These are phyloP conservation scores for Benincasa hispida DNA, from an alignment of 306 rosid species.

Conservation along the genomic window DNA sequence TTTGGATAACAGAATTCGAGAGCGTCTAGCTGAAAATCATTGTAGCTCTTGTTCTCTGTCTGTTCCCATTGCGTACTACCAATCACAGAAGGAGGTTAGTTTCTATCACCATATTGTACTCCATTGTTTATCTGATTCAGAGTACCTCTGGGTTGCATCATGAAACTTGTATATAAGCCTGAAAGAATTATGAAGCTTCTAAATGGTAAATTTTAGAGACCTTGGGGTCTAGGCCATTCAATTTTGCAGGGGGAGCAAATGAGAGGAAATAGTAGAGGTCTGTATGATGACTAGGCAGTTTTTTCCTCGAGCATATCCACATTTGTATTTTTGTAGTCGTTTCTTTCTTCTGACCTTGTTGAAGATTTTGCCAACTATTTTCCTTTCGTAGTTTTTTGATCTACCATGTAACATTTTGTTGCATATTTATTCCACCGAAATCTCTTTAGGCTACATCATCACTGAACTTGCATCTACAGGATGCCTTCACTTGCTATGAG, in stretches of 20 bases:
- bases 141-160: neutral
- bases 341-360: neutral
- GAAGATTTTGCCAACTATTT: neutral
- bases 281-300: neutral
- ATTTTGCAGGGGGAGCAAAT: neutral
- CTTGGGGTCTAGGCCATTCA: neutral
- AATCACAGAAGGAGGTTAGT: conserved; percentile 93
- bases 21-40: conserved; percentile 77
- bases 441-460: neutral
- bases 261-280: neutral
- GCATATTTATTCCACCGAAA: neutral
- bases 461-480: neutral
- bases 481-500: neutral
- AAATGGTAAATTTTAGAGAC: neutral
- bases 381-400: neutral
- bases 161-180: conserved; percentile 5
- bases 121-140: conserved; percentile 1
- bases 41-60: conserved; percentile 75
- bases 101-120: neutral
- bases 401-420: neutral
- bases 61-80: conserved; percentile 62
- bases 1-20: conserved; percentile 77
- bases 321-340: neutral
- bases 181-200: neutral
- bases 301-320: neutral